A percentile compares a stretch with the other conserved stretches of the same genome.
These are phyloP conservation scores for Chaetomiaceae sp. DNA, from an alignment of 2,329 filamentous ascomycete species.

Conservation along the genomic window DNA sequence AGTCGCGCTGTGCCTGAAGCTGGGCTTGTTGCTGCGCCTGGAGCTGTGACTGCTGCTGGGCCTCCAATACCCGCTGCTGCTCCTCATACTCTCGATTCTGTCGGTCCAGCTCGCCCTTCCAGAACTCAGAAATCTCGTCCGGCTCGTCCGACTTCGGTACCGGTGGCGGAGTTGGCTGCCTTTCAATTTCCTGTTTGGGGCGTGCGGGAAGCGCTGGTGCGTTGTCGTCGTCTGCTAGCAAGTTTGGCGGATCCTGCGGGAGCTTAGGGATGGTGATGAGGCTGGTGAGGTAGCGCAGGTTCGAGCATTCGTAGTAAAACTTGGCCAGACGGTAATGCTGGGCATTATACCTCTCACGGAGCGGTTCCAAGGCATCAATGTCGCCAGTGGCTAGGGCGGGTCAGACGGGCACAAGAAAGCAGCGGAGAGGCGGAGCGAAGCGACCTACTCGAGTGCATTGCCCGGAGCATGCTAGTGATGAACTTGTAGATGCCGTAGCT, in stretches of 20 bases:
- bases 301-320: constrained; percentile 99
- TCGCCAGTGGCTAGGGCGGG: constrained; percentile 72
- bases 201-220: constrained; percentile 77
- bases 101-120: constrained; percentile 85
- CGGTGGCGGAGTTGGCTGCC: constrained; percentile 61
- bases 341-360: constrained; percentile 84
- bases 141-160: constrained; percentile 69
- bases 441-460: constrained; percentile 84
- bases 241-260: constrained; percentile 85
- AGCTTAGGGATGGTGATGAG: constrained; percentile 94
- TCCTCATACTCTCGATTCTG: constrained; percentile 94
- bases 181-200: constrained; percentile 68
- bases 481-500: constrained; percentile 99
- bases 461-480: constrained; percentile 96
- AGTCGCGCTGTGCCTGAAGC: constrained; percentile 84
- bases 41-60: constrained; percentile 77
- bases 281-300: constrained; percentile 91
- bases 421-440: background rate
- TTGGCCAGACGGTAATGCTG: constrained; percentile 95
- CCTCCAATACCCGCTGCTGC: constrained; percentile 81
- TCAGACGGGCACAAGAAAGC: background rate
- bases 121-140: constrained; percentile 95
- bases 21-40: constrained; percentile 76
- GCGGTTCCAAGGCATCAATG: constrained; percentile 81
- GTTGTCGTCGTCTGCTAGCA: constrained; percentile 77